These are phyloP conservation scores for Sphenostylis stenocarpa DNA, from an alignment of 306 rosid species.

Conservation along the genomic window DNA sequence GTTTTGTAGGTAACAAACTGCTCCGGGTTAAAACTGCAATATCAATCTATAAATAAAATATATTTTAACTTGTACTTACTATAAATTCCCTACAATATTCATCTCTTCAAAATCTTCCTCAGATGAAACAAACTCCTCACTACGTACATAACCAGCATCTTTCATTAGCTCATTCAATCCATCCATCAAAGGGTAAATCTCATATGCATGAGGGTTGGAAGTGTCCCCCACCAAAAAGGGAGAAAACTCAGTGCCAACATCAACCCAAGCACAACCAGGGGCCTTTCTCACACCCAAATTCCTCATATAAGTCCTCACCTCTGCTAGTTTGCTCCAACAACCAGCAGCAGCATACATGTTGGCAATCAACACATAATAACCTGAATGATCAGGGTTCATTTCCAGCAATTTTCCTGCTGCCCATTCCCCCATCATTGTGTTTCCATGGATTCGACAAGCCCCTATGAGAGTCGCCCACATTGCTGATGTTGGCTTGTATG, in stretches of 20 bases:
- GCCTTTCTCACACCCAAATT: constrained; percentile 70
- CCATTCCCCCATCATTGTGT: constrained; percentile 74
- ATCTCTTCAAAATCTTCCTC: constrained; percentile 53
- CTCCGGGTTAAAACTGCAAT: no score
- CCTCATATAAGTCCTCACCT: constrained; percentile 81
- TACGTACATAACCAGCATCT: constrained; percentile 44
- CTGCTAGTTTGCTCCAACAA: constrained; percentile 64
- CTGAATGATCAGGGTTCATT: constrained; percentile 71
- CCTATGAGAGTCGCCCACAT: constrained; percentile 93
- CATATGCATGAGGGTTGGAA: constrained; percentile 49
- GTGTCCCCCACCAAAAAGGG: constrained; percentile 71
- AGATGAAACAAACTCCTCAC: constrained; percentile 42
- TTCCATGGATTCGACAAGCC: constrained; percentile 74
- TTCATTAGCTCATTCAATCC: constrained; percentile 65
- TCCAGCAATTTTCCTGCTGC: constrained; percentile 82
- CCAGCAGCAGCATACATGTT: constrained; percentile 93
- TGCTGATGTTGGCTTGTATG: constrained; percentile 77
- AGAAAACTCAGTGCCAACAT: constrained; percentile 57
- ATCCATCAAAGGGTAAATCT: constrained; percentile 59
- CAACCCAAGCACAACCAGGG: constrained; percentile 83
- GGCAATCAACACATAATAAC: constrained; percentile 83
- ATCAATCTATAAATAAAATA: not conserved
- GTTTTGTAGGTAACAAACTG: not conserved
- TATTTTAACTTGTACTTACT: not conserved
- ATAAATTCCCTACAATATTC: constrained; percentile 26